phyloP scores from a whole-genome alignment of 139 green algal genomes.

The Chlorokybus atmophyticus region DNA sequence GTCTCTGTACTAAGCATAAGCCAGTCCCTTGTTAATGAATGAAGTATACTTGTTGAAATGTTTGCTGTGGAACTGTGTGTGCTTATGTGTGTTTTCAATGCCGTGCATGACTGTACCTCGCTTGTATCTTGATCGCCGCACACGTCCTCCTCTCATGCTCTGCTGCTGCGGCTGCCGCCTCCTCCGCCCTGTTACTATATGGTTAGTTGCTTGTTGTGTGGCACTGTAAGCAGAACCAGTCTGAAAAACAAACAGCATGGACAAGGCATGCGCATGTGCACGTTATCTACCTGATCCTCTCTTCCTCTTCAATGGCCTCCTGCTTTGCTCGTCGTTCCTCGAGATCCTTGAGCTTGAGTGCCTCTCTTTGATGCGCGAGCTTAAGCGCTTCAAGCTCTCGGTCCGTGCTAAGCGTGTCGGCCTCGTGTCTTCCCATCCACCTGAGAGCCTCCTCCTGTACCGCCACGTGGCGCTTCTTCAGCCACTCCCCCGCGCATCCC shows the following conservation, averaged over 20 bases:
- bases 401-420: slow-evolving; percentile 20
- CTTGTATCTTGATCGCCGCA: slow-evolving; percentile 14
- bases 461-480: slow-evolving; percentile 4
- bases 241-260: no score
- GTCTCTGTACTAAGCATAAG: background rate
- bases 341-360: slow-evolving; percentile 11
- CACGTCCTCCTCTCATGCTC: background rate
- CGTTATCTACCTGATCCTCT: no score
- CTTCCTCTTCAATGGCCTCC: slow-evolving; percentile 7
- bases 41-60: background rate
- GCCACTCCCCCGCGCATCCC: slow-evolving; percentile 4
- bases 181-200: background rate
- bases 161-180: background rate
- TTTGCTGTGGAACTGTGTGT: background rate
- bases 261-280: no score
- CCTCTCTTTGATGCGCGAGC: slow-evolving; percentile 4
- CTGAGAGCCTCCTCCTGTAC: slow-evolving; percentile 7
- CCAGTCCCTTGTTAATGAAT: background rate
- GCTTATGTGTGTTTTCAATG: slow-evolving; percentile 3
- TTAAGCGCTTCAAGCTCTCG: slow-evolving; percentile 19
- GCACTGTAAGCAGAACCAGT: no score
- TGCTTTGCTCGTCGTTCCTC: slow-evolving; percentile 5
- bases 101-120: background rate
- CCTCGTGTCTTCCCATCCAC: slow-evolving; percentile 21
- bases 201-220: background rate